Evolutionary conservation across 1,139 yeast genomes (phyloP).

Genomic region (Tardiomyces blankii): DNA sequence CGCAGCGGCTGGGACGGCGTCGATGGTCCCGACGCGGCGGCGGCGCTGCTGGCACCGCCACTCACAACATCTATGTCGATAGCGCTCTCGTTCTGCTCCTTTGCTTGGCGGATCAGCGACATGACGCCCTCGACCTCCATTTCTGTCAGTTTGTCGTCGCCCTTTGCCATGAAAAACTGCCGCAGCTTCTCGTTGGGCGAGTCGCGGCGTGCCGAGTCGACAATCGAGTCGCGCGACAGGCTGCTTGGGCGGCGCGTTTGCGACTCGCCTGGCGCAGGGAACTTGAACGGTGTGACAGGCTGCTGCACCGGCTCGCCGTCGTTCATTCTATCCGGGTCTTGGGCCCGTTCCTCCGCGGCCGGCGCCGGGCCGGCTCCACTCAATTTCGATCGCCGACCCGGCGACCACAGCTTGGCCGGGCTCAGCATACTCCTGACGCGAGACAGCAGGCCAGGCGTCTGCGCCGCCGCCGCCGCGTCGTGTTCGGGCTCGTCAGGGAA

Average conservation of each 20-base stretch:
- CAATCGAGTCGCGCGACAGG: not conserved
- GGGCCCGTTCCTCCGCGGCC: not conserved
- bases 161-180: constrained; percentile 62
- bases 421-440: not conserved
- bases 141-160: constrained; percentile 62
- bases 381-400: not conserved
- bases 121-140: constrained; percentile 80
- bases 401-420: not conserved
- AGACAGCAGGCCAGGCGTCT: not conserved
- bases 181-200: constrained; percentile 52
- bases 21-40: constrained; percentile 1
- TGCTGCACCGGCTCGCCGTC: not conserved
- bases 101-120: constrained; percentile 36
- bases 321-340: not conserved
- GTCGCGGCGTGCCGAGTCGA: not conserved
- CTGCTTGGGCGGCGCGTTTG: too few relatives aligned
- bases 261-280: not conserved
- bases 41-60: not conserved
- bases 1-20: constrained; percentile 2
- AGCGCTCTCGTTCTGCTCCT: constrained; percentile 24
- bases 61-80: constrained; percentile 9
- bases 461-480: not conserved
- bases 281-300: not conserved
- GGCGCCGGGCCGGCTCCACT: not conserved
- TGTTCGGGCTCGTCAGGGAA: too few relatives aligned